Conservation (phyloP, 805 yeast genomes). For the Candida stauntonica region DNA sequence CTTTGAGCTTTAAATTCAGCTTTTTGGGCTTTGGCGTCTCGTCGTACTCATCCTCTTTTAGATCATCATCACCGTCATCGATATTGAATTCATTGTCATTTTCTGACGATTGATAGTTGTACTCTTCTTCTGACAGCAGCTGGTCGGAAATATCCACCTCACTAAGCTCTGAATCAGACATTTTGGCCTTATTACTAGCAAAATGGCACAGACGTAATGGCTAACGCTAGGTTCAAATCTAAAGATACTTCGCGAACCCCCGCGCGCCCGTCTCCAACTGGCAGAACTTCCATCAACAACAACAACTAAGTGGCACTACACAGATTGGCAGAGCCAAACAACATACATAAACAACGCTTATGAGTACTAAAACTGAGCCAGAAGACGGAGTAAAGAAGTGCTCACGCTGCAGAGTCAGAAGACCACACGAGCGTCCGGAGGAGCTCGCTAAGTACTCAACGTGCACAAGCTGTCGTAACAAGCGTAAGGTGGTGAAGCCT, state of each 20-base stretch:
- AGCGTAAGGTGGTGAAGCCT: conserved; percentile 32
- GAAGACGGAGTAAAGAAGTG: conserved; percentile 32
- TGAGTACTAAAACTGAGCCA: background rate
- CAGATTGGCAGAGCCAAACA: conserved; percentile 3
- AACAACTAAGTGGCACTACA: conserved; percentile 2
- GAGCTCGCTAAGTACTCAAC: conserved; percentile 38
- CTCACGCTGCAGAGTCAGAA: conserved; percentile 39
- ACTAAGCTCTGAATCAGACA: conserved; percentile 20
- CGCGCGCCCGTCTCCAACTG: background rate
- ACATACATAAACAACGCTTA: background rate
- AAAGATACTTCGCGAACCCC: background rate
- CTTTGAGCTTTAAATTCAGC: conserved; percentile 18
- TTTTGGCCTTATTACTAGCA: no score
- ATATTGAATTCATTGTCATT: conserved; percentile 17
- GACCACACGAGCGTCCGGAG: conserved; percentile 31
- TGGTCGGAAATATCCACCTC: conserved; percentile 10
- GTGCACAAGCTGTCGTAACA: conserved; percentile 36
- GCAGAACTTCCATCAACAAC: background rate
- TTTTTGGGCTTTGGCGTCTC: conserved; percentile 10
- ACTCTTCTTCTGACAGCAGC: conserved; percentile 13
- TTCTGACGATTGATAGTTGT: conserved; percentile 15
- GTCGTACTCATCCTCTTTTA: conserved; percentile 9
- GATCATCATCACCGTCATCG: conserved; percentile 17
- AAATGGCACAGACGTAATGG: no score
- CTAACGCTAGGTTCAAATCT: no score